These are phyloP conservation scores for Corinectria fuckeliana DNA, from an alignment of 2,329 filamentous ascomycete species.

Conservation along the genomic window DNA sequence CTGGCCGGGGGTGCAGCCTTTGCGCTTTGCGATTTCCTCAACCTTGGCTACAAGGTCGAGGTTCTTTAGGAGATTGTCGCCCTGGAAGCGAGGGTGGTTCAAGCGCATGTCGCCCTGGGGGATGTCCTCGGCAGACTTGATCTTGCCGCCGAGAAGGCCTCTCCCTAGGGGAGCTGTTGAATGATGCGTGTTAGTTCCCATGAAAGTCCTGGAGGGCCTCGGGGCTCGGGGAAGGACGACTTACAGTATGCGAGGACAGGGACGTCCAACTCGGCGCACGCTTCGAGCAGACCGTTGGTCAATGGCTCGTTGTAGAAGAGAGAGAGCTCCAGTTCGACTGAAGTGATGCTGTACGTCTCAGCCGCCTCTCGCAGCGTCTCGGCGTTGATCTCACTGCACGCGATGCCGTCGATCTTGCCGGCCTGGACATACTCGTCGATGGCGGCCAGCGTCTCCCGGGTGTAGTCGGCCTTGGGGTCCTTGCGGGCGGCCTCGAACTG, in stretches of 20 bases:
- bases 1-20: conserved; percentile 67
- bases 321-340: conserved; percentile 58
- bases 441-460: conserved; percentile 48
- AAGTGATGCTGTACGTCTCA: conserved; percentile 48
- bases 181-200: conserved; percentile 11
- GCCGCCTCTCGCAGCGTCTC: conserved; percentile 53
- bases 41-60: conserved; percentile 65
- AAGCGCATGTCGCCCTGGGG: conserved; percentile 56
- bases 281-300: conserved; percentile 53
- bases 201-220: conserved; percentile 11
- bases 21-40: conserved; percentile 62
- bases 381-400: conserved; percentile 54
- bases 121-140: conserved; percentile 62
- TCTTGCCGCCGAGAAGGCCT: conserved; percentile 57
- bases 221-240: background rate
- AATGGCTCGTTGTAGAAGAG: conserved; percentile 53
- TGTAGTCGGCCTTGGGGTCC: conserved; percentile 58
- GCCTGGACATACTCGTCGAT: conserved; percentile 54
- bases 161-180: conserved; percentile 54
- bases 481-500: conserved; percentile 65
- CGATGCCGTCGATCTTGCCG: conserved; percentile 56
- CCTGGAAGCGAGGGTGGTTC: conserved; percentile 63
- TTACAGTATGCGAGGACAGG: conserved; percentile 70
- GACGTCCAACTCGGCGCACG: conserved; percentile 67
- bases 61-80: conserved; percentile 68